Evolutionary conservation across 2,329 filamentous ascomycete genomes (phyloP), one percentile per base, ranked within the genome.

Genomic region (Talaromyces pinophilus): DNA sequence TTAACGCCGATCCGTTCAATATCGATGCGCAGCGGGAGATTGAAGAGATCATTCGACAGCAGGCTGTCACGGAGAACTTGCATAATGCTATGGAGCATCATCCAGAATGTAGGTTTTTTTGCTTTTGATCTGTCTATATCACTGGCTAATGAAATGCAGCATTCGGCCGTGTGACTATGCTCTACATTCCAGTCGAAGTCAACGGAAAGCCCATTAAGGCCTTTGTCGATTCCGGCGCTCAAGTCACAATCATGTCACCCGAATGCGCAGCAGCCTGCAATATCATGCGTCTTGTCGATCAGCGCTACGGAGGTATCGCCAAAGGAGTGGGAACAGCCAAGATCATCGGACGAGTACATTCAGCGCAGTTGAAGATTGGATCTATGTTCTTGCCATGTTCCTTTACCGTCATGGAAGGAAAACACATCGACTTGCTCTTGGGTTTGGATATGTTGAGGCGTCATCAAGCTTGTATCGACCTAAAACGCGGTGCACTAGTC

Each of bases 321-420:
- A 90, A 91, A 67, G 95, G 95, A 69, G 95, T 99, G 2, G 95
- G 95, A 63, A 98, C 95, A 0, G 95, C 95, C 28, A 91, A 89
- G 66, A 98, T 99, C 72, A 89, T 99, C 22, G 95, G 95, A 38
- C 92, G 95, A 62, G 95, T 99, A 3, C 95, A 99, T 78, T 92
- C 92, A 25, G 95, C 95, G 10, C 92, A 94, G 78, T 96, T 99
- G 79, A 94, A 92, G 79, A 95, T 99, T 71, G 95, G 94, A 63
- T 88, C 86, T 50, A 87, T 94, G 69, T 93, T 92, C 76, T 84
- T 99, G 71, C 90, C 94, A 2, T 98, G 93, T 81, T 95, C 93
- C 67, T 99, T 99, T 78, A 99, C 95, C 2, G 95, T 99, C 75
- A 99, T 99, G 95, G 95, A 99, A 81, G 95, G 95, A 70, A 99